These are phyloP conservation scores for Pseudogymnoascus sp. DNA, from an alignment of 2,329 filamentous ascomycete species.

Conservation along the genomic window DNA sequence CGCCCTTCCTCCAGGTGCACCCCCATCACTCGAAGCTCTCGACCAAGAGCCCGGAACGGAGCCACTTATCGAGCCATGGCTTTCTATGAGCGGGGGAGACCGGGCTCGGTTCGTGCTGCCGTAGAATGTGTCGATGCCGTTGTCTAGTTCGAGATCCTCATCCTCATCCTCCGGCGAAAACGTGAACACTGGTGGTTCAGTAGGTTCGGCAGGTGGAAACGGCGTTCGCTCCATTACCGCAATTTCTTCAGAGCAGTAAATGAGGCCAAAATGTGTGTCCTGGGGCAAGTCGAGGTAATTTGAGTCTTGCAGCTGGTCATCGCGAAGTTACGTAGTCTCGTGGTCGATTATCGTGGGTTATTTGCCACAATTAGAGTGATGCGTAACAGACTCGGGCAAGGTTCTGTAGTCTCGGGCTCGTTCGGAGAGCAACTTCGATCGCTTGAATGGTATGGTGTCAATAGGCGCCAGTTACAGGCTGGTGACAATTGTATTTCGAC, in stretches of 20 bases:
- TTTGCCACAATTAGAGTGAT: slow-evolving; percentile 4
- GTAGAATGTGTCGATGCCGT: slow-evolving; percentile 8
- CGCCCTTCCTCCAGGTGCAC: slow-evolving; percentile 16
- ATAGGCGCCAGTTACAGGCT: not conserved
- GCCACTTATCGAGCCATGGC: slow-evolving; percentile 20
- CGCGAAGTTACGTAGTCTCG: not conserved
- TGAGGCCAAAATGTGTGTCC: not conserved
- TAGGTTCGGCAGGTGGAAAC: slow-evolving; percentile 1
- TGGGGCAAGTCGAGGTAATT: not conserved
- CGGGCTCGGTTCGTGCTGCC: slow-evolving; percentile 15
- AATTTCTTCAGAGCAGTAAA: not conserved
- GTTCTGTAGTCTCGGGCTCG: not conserved
- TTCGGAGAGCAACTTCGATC: not conserved
- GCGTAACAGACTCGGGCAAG: not conserved
- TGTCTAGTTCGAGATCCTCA: not conserved
- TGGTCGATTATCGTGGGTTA: not conserved
- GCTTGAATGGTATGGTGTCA: not conserved
- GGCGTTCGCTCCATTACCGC: slow-evolving; percentile 4
- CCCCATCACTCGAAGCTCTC: slow-evolving; percentile 33
- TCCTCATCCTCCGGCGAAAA: slow-evolving; percentile 1
- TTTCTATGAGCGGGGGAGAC: slow-evolving; percentile 20
- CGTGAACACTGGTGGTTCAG: slow-evolving; percentile 3
- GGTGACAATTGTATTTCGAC: not conserved
- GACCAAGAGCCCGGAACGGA: slow-evolving; percentile 29
- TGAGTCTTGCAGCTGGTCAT: not conserved